Conservation (phyloP, 139 green algal species). For the Coelastrella sp. region DNA sequence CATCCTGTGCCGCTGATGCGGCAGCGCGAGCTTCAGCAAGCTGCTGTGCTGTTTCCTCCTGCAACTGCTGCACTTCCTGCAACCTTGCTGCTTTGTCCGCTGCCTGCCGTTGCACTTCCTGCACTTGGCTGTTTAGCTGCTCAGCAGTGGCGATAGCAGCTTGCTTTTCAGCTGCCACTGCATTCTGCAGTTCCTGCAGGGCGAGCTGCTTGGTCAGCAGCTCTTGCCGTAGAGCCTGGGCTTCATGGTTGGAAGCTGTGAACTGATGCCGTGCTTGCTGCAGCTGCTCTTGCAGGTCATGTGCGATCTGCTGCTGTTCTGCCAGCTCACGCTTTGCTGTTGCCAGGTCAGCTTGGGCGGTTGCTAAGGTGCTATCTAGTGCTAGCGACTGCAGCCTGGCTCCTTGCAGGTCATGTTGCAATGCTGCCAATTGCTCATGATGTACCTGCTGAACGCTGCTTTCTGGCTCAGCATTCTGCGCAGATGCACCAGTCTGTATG, state of each 20-base stretch:
- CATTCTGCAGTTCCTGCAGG: not conserved
- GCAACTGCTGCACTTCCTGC: not conserved
- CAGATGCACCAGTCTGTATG: not conserved
- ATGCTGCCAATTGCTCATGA: not conserved
- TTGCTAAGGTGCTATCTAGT: not conserved
- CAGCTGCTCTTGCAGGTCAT: constrained; percentile 1
- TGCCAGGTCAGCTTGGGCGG: not conserved
- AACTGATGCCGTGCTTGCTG: not conserved
- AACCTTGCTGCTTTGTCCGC: constrained; percentile 8
- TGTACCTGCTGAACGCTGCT: not conserved
- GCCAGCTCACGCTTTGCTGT: not conserved
- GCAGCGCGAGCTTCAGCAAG: constrained; percentile 27
- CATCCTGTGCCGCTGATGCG: constrained; percentile 6
- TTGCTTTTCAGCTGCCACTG: constrained; percentile 6
- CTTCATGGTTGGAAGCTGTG: not conserved
- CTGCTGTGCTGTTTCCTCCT: constrained; percentile 30
- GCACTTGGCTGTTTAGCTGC: not conserved
- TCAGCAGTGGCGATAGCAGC: not conserved
- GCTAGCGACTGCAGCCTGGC: not conserved
- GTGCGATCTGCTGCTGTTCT: not conserved
- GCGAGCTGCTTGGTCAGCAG: not conserved
- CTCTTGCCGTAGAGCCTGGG: not conserved
- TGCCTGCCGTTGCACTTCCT: constrained; percentile 12
- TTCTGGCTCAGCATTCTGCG: not conserved
- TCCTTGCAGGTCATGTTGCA: not conserved